These are phyloP conservation scores for Kickxella alabastrina DNA, from an alignment of 192 early-diverging fungal species.

Conservation along the genomic window DNA sequence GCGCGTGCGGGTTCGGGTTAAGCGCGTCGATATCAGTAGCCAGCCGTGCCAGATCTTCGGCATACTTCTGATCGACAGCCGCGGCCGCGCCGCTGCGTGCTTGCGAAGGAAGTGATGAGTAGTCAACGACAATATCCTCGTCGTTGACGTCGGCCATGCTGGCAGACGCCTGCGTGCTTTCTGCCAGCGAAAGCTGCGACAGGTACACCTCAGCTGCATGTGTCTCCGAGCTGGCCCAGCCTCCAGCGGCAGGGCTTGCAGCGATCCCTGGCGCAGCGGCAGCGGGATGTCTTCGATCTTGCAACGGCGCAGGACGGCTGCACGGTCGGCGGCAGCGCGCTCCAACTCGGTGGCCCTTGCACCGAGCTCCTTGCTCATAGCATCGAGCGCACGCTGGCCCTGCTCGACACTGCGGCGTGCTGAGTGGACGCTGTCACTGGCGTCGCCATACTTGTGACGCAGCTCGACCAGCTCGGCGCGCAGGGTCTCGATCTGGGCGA, in stretches of 20 bases:
- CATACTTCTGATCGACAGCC: constrained; percentile 31
- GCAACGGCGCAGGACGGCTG: constrained; percentile 79
- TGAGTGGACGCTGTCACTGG: constrained; percentile 55
- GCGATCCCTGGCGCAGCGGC: constrained; percentile 68
- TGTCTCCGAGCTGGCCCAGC: constrained; percentile 21
- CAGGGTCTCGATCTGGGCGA: constrained; percentile 44
- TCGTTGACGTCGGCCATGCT: constrained; percentile 22
- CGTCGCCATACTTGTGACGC: constrained; percentile 53
- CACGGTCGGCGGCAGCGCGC: constrained; percentile 67
- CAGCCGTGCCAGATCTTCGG: constrained; percentile 28
- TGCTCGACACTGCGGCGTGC: constrained; percentile 69
- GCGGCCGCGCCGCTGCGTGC: constrained; percentile 19
- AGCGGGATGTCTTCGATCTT: constrained; percentile 92
- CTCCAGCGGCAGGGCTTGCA: constrained; percentile 71
- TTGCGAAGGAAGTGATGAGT: constrained; percentile 24
- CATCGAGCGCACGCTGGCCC: constrained; percentile 56
- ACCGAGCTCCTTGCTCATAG: constrained; percentile 37
- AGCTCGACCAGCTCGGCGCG: constrained; percentile 53
- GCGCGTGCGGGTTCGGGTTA: constrained; percentile 88
- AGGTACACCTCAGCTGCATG: constrained; percentile 36
- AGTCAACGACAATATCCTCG: constrained; percentile 38
- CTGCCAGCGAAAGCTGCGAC: constrained; percentile 45
- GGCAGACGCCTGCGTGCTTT: constrained; percentile 36
- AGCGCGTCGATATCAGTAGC: constrained; percentile 67
- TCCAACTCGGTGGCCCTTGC: constrained; percentile 64